These are phyloP conservation scores for Phlegmacium glaucopus DNA, from an alignment of 768 basidiomycete species.

Conservation along the genomic window DNA sequence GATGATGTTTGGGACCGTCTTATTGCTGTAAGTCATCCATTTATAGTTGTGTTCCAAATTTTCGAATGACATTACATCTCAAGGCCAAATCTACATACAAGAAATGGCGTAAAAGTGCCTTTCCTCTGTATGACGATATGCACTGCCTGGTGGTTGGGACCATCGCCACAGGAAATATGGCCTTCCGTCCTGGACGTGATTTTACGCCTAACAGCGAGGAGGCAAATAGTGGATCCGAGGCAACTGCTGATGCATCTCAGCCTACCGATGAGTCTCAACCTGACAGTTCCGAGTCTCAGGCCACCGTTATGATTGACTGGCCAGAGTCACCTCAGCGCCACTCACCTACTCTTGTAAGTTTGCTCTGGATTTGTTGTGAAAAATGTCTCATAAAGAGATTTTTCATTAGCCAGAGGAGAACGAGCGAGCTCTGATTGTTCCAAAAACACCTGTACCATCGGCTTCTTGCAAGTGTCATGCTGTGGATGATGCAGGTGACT, in stretches of 20 bases:
- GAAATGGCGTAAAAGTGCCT: slow-evolving; percentile 21
- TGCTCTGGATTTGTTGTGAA: not conserved
- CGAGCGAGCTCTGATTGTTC: not conserved
- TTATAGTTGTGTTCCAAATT: not conserved
- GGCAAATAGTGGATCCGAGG: not conserved
- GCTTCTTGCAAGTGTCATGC: slow-evolving; percentile 5
- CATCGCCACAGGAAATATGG: slow-evolving; percentile 5
- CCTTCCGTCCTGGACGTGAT: slow-evolving; percentile 8
- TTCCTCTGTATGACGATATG: too few species aligned
- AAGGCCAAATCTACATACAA: not conserved
- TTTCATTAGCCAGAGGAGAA: not conserved
- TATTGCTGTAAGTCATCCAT: not conserved
- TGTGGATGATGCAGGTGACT: slow-evolving; percentile 5
- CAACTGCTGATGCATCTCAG: not conserved
- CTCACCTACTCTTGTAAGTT: not conserved
- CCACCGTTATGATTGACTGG: not conserved
- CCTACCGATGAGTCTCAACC: not conserved
- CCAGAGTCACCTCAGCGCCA: not conserved
- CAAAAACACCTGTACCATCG: not conserved
- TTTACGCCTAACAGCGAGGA: slow-evolving; percentile 5
- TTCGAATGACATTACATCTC: not conserved
- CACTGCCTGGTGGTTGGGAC: slow-evolving; percentile 10
- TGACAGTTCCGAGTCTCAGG: not conserved
- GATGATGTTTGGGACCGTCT: not conserved
- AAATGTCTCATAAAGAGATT: not conserved